Evolutionary conservation across 305 asterid species (phyloP).

Genomic region (Solanum hybrid): DNA sequence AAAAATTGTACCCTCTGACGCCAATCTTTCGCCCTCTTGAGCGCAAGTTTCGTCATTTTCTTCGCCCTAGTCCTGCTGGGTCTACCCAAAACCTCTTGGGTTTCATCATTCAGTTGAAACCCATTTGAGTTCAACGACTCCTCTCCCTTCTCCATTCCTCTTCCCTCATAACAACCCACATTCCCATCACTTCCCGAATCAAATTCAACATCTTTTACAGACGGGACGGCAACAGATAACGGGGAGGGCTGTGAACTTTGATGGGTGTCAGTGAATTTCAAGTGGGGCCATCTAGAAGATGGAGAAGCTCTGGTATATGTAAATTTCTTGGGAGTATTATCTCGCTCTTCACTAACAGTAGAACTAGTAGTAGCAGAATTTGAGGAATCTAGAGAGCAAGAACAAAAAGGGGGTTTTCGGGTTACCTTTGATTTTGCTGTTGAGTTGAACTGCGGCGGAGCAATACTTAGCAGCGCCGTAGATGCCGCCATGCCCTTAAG

Average conservation of each 20-base stretch:
- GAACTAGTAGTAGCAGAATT: slow-evolving; percentile 23
- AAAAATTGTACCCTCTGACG: slow-evolving; percentile 64
- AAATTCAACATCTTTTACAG: slow-evolving; percentile 9
- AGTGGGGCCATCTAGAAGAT: slow-evolving; percentile 91
- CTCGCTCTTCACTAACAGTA: slow-evolving; percentile 28
- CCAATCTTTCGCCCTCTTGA: slow-evolving; percentile 94
- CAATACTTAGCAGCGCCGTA: slow-evolving; percentile 36
- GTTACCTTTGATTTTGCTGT: slow-evolving; percentile 33
- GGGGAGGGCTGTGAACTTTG: slow-evolving; percentile 9
- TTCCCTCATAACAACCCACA: slow-evolving; percentile 1
- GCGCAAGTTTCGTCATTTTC: slow-evolving; percentile 85
- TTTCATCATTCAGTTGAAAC: slow-evolving; percentile 14
- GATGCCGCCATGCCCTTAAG: background rate
- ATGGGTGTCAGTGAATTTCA: slow-evolving; percentile 40
- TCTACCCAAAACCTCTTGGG: slow-evolving; percentile 42
- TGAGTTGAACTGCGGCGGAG: slow-evolving; percentile 30
- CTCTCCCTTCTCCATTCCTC: slow-evolving; percentile 13
- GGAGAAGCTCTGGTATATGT: slow-evolving; percentile 85
- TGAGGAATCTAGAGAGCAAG: slow-evolving; percentile 30
- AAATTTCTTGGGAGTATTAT: slow-evolving; percentile 43
- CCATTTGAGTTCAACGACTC: slow-evolving; percentile 1
- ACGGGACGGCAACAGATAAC: slow-evolving; percentile 11
- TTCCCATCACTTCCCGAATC: slow-evolving; percentile 6
- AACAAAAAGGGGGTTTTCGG: slow-evolving; percentile 18
- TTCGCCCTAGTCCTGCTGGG: slow-evolving; percentile 58